phyloP scores from a whole-genome alignment of 176 grass and related monocot genomes.

The Alloteropsis semialata region DNA sequence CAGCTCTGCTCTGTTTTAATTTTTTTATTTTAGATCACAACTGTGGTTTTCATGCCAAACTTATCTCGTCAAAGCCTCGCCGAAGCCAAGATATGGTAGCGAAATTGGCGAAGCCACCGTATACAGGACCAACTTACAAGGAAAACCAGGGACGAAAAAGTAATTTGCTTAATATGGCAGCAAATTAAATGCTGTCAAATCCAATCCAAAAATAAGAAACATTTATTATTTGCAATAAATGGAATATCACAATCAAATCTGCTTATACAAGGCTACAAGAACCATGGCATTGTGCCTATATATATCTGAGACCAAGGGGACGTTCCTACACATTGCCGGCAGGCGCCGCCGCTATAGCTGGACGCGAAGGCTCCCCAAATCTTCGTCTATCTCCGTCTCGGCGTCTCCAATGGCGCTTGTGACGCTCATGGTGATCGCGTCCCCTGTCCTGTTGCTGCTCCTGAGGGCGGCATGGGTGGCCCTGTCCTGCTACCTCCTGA shows the following conservation, averaged over 20 bases:
- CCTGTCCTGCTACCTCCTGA: conserved; percentile 67
- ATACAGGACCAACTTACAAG: too few relatives aligned
- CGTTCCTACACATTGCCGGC: not conserved
- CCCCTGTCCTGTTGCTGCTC: conserved; percentile 34
- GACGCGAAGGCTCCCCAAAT: not conserved
- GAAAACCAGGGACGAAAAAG: not conserved
- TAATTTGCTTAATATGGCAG: not conserved
- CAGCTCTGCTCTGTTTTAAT: too few relatives aligned
- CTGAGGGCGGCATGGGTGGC: conserved; percentile 58
- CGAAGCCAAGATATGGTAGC: not conserved
- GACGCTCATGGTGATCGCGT: conserved; percentile 14
- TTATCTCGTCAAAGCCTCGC: not conserved
- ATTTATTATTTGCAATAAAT: not conserved
- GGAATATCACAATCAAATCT: not conserved
- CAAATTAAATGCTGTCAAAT: not conserved
- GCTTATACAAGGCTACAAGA: not conserved
- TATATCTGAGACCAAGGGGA: not conserved
- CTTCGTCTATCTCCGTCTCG: not conserved
- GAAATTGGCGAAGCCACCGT: not conserved
- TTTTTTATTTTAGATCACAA: too few relatives aligned
- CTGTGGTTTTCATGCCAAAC: not conserved
- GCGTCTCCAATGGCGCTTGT: conserved; percentile 14
- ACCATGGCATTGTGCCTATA: conserved; percentile 13
- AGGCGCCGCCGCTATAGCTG: not conserved
- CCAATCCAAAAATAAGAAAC: not conserved